Percentiles rank a stretch among this genome's conserved stretches.
phyloP scores from a whole-genome alignment of 208 protist species.

The Trypanosoma avium region DNA sequence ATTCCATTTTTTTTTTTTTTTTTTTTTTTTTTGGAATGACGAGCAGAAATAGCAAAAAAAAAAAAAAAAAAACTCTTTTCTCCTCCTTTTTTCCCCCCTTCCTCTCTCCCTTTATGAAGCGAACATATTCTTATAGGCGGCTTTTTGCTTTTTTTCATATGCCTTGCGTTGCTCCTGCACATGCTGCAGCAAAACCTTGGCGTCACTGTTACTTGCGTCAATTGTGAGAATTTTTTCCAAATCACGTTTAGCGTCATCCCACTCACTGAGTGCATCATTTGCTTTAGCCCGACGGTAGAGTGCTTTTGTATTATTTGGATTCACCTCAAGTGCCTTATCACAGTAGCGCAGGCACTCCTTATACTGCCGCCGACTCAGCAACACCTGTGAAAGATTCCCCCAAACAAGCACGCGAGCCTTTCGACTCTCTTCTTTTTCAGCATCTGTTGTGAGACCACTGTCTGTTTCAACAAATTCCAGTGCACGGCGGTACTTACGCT shows the following conservation, averaged over 20 bases:
- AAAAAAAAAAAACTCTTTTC: conserved; percentile 1
- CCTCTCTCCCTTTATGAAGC: too few species aligned
- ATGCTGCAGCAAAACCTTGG: conserved; percentile 38
- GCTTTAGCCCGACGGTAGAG: conserved; percentile 80
- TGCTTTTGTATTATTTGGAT: conserved; percentile 65
- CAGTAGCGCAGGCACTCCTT: conserved; percentile 50
- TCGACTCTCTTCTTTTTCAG: conserved; percentile 52
- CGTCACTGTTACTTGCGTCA: conserved; percentile 69
- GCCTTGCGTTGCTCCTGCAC: conserved; percentile 52
- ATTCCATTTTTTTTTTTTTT: neutral
- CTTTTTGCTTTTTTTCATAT: conserved; percentile 82
- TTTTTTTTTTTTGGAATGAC: too few species aligned
- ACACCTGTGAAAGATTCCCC: conserved; percentile 82
- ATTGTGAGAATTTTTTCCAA: conserved; percentile 47
- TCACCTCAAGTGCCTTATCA: conserved; percentile 63
- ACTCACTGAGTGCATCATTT: conserved; percentile 60
- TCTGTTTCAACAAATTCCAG: conserved; percentile 85
- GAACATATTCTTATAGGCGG: conserved; percentile 86
- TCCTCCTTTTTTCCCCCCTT: too few species aligned
- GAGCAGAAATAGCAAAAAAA: conserved; percentile 3
- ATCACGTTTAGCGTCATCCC: conserved; percentile 55
- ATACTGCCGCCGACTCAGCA: conserved; percentile 51
- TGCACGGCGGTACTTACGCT: conserved; percentile 82
- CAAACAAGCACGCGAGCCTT: conserved; percentile 49
- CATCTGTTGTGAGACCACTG: conserved; percentile 66